These are phyloP conservation scores for Trichomonas gallinae DNA, from an alignment of 208 protist species.

Conservation along the genomic window DNA sequence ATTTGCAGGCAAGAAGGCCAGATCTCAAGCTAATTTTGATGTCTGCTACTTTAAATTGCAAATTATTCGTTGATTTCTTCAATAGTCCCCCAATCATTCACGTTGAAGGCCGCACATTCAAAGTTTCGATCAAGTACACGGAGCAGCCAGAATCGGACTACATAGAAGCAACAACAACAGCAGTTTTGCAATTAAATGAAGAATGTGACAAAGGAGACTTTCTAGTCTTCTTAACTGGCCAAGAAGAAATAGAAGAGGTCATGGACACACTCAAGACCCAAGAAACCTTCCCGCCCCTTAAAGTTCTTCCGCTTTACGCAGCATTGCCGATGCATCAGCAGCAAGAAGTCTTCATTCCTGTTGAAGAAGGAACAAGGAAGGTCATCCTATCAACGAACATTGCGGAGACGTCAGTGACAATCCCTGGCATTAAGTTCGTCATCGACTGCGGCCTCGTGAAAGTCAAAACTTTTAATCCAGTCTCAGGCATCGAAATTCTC, in stretches of 20 bases:
- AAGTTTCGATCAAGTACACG: conserved; percentile 39
- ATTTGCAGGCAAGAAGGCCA: not conserved
- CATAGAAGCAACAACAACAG: conserved; percentile 34
- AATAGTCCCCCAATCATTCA: conserved; percentile 60
- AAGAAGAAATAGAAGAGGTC: conserved; percentile 55
- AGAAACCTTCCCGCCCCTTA: not conserved
- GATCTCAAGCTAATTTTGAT: conserved; percentile 34
- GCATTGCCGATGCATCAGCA: conserved; percentile 29
- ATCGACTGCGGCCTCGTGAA: conserved; percentile 46
- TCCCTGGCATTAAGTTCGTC: conserved; percentile 48
- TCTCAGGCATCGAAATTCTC: conserved; percentile 32
- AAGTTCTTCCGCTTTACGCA: conserved; percentile 33
- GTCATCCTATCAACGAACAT: conserved; percentile 59
- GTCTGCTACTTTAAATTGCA: conserved; percentile 30
- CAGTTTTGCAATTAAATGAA: conserved; percentile 41
- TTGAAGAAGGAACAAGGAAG: conserved; percentile 30
- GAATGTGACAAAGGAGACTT: conserved; percentile 45
- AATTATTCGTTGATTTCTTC: conserved; percentile 82
- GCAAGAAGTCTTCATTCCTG: conserved; percentile 29
- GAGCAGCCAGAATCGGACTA: conserved; percentile 41
- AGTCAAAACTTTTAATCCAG: conserved; percentile 37
- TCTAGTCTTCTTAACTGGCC: conserved; percentile 55
- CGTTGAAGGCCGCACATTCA: conserved; percentile 36
- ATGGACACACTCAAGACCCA: not conserved
- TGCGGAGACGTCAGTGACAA: conserved; percentile 56